A percentile compares a stretch with the other conserved stretches of the same genome.
Evolutionary conservation across 257 asterid genomes (phyloP).

Genomic region (Plantago major): DNA sequence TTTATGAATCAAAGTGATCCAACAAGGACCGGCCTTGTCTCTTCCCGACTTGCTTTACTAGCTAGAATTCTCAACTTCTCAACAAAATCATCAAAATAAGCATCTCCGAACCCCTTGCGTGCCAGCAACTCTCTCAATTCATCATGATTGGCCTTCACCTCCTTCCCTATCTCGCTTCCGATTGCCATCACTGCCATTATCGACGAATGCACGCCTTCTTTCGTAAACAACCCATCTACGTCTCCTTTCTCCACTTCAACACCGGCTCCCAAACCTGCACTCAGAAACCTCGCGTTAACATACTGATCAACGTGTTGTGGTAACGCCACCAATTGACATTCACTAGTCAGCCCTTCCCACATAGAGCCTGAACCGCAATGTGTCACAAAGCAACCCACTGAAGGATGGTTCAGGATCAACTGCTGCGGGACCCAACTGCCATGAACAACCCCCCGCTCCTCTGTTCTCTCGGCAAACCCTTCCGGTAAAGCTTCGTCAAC

Average conservation of each 20-base stretch:
- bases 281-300: constrained; percentile 31
- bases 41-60: constrained; percentile 7
- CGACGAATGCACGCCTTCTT: constrained; percentile 29
- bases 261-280: constrained; percentile 29
- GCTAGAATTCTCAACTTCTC: constrained; percentile 15
- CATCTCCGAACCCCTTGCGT: constrained; percentile 13
- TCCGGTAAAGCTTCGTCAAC: constrained; percentile 35
- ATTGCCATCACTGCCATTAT: constrained; percentile 31
- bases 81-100: constrained; percentile 31
- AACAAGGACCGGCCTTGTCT: too few species aligned
- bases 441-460: constrained; percentile 27
- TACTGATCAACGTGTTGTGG: constrained; percentile 32
- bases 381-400: constrained; percentile 42
- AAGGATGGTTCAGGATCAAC: constrained; percentile 28
- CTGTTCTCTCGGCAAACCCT: constrained; percentile 23
- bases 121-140: constrained; percentile 22
- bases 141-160: constrained; percentile 29
- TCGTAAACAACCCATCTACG: constrained; percentile 38
- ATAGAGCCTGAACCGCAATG: constrained; percentile 43
- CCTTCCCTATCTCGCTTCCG: constrained; percentile 25
- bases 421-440: constrained; percentile 45
- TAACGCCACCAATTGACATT: constrained; percentile 32
- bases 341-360: constrained; percentile 36
- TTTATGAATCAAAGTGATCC: too few species aligned
- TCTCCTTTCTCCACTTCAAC: constrained; percentile 48